phyloP scores from a whole-genome alignment of 306 rosid genomes.

The Fragaria vesca region DNA sequence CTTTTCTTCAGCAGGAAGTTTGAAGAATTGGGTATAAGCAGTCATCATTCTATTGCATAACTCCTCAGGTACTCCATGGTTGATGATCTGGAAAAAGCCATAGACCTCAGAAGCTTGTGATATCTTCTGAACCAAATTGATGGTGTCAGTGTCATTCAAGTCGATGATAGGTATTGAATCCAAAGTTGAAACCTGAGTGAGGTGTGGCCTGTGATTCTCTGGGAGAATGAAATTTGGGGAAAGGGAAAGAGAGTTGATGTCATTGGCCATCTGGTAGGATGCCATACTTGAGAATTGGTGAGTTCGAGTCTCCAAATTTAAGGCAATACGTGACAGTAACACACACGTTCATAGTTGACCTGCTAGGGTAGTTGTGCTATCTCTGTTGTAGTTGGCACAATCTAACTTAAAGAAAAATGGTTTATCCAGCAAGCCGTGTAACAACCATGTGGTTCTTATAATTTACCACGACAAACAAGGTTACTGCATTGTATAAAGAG shows the following conservation, averaged over 20 bases:
- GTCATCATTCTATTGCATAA: constrained; percentile 33
- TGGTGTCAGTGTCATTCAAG: constrained; percentile 14
- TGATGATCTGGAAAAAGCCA: constrained; percentile 48
- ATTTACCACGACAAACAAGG: not conserved
- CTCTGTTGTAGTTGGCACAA: not conserved
- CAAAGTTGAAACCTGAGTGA: constrained; percentile 30
- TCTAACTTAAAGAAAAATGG: not conserved
- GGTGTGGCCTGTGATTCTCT: constrained; percentile 40
- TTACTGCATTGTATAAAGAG: too few relatives aligned
- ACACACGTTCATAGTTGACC: not conserved
- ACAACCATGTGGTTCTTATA: not conserved
- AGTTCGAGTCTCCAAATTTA: not conserved
- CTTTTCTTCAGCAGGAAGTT: constrained; percentile 35
- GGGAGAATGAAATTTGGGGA: constrained; percentile 41
- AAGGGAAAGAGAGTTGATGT: constrained; percentile 25
- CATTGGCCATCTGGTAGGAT: constrained; percentile 29
- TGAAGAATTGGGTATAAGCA: constrained; percentile 35
- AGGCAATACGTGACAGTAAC: not conserved
- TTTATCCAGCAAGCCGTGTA: not conserved
- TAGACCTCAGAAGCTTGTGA: constrained; percentile 47
- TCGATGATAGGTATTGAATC: constrained; percentile 50
- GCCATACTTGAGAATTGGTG: constrained; percentile 21
- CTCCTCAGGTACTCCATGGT: constrained; percentile 46
- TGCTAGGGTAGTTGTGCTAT: not conserved
- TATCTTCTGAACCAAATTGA: constrained; percentile 25